These are phyloP conservation scores for Rhodotorula kratochvilovae DNA, from an alignment of 768 basidiomycete genomes.

Conservation along the genomic window DNA sequence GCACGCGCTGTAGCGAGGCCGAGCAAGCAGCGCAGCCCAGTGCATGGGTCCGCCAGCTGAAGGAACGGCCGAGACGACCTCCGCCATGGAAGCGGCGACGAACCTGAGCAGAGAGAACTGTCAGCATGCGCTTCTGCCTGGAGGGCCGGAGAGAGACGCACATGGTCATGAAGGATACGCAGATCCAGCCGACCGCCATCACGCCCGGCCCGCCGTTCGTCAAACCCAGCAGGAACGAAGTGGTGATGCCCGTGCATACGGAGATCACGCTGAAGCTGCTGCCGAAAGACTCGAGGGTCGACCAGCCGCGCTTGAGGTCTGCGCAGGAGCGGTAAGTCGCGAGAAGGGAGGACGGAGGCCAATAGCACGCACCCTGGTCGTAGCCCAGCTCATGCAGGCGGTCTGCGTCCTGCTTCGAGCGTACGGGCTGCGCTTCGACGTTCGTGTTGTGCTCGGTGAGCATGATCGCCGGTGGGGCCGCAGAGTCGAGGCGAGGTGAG, in stretches of 20 bases:
- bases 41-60: conserved; percentile 55
- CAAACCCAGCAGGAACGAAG: conserved; percentile 54
- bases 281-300: conserved; percentile 35
- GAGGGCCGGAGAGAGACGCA: background rate
- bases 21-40: conserved; percentile 73
- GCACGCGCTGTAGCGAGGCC: conserved; percentile 48
- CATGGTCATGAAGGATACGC: conserved; percentile 57
- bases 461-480: background rate
- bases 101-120: conserved; percentile 42
- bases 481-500: no score
- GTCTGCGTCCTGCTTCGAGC: conserved; percentile 1
- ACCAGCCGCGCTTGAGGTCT: conserved; percentile 30
- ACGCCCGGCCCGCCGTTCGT: conserved; percentile 66
- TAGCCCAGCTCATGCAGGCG: conserved; percentile 16
- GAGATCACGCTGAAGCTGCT: conserved; percentile 69
- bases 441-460: no score
- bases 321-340: background rate
- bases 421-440: background rate
- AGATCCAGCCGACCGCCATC: conserved; percentile 49
- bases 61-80: conserved; percentile 54
- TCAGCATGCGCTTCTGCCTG: no score
- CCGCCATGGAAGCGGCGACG: conserved; percentile 71
- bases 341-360: background rate
- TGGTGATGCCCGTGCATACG: conserved; percentile 62
- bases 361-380: conserved; percentile 5